Percentiles rank a stretch among this genome's conserved stretches.
These are phyloP conservation scores for Macadamia tetraphylla DNA, from an alignment of 164 flowering plant genomes.

Conservation along the genomic window DNA sequence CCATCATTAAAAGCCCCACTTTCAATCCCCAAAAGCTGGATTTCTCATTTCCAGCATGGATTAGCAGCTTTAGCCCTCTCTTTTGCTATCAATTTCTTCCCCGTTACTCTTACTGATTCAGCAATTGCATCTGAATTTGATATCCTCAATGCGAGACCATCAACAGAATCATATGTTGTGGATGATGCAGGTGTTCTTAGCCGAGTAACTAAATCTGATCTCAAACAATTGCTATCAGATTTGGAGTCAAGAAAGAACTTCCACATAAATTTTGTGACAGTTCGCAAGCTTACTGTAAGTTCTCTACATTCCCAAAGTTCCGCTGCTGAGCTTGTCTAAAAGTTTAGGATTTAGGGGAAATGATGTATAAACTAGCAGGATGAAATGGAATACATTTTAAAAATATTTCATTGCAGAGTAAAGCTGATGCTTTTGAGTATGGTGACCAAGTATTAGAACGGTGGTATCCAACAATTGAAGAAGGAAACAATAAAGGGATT, in stretches of 20 bases:
- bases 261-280: constrained; percentile 71
- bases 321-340: background rate
- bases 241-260: constrained; percentile 85
- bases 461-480: constrained; percentile 91
- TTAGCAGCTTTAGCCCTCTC: constrained; percentile 81
- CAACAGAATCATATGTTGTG: constrained; percentile 64
- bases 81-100: constrained; percentile 62
- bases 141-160: constrained; percentile 75
- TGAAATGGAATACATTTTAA: too few relatives aligned
- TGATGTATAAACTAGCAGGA: too few relatives aligned
- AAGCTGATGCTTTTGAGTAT: constrained; percentile 97
- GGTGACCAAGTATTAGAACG: constrained; percentile 90
- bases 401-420: constrained; percentile 55
- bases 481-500: constrained; percentile 87
- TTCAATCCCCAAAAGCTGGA: constrained; percentile 46
- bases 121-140: constrained; percentile 89
- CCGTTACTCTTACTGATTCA: constrained; percentile 28
- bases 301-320: background rate
- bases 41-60: constrained; percentile 62
- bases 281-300: constrained; percentile 92
- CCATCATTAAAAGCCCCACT: constrained; percentile 19
- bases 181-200: constrained; percentile 98
- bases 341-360: too few relatives aligned
- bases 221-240: constrained; percentile 74
- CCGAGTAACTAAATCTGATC: constrained; percentile 74